Conservation (phyloP, 1,284 basidiomycete genomes). For the Peniophora sp. region DNA sequence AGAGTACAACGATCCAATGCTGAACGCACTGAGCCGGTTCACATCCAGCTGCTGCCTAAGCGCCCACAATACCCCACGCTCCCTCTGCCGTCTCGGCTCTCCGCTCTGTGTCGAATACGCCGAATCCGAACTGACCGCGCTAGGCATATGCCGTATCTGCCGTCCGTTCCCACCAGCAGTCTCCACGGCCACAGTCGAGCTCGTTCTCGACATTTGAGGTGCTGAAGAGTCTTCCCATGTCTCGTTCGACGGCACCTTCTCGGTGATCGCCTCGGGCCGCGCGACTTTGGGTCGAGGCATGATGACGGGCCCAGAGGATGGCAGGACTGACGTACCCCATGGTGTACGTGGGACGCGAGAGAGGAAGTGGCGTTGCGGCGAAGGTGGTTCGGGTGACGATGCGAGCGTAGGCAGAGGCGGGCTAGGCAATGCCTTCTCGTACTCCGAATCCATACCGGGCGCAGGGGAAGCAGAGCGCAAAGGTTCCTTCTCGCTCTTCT, state of each 20-base stretch:
- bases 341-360: neutral
- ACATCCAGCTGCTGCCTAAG: constrained; percentile 13
- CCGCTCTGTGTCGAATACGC: constrained; percentile 25
- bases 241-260: neutral
- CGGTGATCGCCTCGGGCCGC: neutral
- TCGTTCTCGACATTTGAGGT: neutral
- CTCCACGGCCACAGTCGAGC: neutral
- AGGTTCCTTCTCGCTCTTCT: neutral
- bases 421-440: neutral
- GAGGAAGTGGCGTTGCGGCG: neutral
- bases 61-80: constrained; percentile 17
- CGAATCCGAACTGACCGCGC: constrained; percentile 22
- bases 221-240: neutral
- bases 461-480: neutral
- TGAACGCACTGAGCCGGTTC: constrained; percentile 16
- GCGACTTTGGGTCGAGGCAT: constrained; percentile 6
- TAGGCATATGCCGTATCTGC: constrained; percentile 16
- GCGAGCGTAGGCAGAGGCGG: neutral
- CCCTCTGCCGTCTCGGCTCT: constrained; percentile 18
- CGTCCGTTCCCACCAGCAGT: neutral
- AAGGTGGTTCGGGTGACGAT: neutral
- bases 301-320: constrained; percentile 5
- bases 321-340: constrained; percentile 4
- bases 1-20: constrained; percentile 20
- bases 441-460: neutral